These are phyloP conservation scores for Arxiozyma slooffiae DNA, from an alignment of 1,139 yeast genomes.

Conservation along the genomic window DNA sequence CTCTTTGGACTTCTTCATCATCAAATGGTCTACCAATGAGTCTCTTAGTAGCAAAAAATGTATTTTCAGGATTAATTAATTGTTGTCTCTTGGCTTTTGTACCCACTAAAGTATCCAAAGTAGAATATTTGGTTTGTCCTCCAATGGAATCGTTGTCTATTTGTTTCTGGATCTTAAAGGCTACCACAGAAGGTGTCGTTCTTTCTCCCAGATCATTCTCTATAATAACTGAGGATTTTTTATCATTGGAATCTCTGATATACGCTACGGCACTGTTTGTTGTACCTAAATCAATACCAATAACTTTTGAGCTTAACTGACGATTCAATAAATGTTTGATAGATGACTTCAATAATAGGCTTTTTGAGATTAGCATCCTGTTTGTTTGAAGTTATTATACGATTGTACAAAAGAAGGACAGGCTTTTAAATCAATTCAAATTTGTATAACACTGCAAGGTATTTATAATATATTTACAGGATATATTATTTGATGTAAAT, in stretches of 20 bases:
- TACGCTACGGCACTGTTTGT: slow-evolving; percentile 73
- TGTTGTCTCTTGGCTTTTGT: slow-evolving; percentile 60
- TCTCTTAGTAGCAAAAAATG: slow-evolving; percentile 67
- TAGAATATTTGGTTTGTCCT: slow-evolving; percentile 40
- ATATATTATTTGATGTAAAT: too few species aligned
- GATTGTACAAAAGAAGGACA: too few species aligned
- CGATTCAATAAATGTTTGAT: slow-evolving; percentile 1
- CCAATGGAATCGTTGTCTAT: slow-evolving; percentile 25
- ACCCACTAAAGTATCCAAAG: slow-evolving; percentile 40
- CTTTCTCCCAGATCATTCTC: slow-evolving; percentile 62
- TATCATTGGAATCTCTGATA: slow-evolving; percentile 32
- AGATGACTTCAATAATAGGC: background rate
- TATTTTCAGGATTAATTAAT: slow-evolving; percentile 52
- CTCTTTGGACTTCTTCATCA: slow-evolving; percentile 58
- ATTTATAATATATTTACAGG: too few species aligned
- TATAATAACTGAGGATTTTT: slow-evolving; percentile 43
- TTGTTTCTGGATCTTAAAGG: slow-evolving; percentile 34
- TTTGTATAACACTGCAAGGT: too few species aligned
- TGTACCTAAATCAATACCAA: slow-evolving; percentile 74
- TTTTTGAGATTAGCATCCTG: background rate
- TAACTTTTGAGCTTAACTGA: slow-evolving; percentile 32
- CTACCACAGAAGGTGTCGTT: slow-evolving; percentile 68
- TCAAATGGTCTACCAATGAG: slow-evolving; percentile 57
- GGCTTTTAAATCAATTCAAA: too few species aligned
- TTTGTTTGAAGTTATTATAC: background rate